Base-by-base conservation (phyloP, 1,284 basidiomycete genomes). In the Anthracocystis panici-leucophaei region DNA sequence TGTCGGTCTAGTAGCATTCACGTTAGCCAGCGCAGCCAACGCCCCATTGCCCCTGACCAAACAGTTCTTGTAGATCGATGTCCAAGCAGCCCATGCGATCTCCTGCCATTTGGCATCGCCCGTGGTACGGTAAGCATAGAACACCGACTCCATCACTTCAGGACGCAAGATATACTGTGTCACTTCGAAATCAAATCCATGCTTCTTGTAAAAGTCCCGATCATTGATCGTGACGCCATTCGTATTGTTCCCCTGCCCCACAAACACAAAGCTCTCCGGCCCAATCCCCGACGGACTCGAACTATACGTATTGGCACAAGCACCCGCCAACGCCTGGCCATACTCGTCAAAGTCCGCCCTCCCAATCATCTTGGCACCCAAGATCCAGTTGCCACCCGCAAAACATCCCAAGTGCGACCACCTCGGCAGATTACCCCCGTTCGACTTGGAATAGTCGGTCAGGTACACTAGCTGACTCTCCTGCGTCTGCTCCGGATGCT, bases 11-110 rank as follows among this genome's bases (percentile, higher is more conserved):
- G 78, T 62, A 27, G 59, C 20, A 53, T 67, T 68, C 45, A 82
- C 79, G 23, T 66, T 54, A 5, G 54, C 57, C 57, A 82, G 50
- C 4, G 72, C 65, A 5, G 79, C 75, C 11, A 75, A 52, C 11
- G 79, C 75, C 14, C 57, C 68, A 14, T 73, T 71, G 29, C 95
- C 86, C 58, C 88, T 88, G 12, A 62, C 63, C 12, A 71, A 33
- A 84, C 93, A 94, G 83, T 95, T 90, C 82, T 90, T 90, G 80
- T 94, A 89, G 78, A 97, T 95, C 2, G 93, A 90, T 82, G 92
- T 87, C 88, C 96, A 97, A 65, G 96, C 95, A 54, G 88, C 83
- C 94, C 95, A 97, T 16, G 93, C 94, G 79, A 90, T 89, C 41
- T 92, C 90, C 35, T 95, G 91, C 84, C 95, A 79, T 21, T 53